Conservation (phyloP, 2,329 filamentous ascomycete genomes). For the Neoarthrinium moseri region DNA sequence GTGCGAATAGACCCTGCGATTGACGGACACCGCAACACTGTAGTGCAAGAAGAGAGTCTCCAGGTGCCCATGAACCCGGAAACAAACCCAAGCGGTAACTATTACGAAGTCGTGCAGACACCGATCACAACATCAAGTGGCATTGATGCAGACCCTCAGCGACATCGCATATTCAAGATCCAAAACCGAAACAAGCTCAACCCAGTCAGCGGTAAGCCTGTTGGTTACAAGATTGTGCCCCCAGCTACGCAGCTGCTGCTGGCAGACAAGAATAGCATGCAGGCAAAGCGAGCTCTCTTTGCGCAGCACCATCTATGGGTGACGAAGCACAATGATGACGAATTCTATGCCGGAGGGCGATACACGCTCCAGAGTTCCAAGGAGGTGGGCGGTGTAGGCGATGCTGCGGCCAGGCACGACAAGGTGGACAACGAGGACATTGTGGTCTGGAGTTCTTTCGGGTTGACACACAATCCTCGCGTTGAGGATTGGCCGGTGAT, state of each 20-base stretch:
- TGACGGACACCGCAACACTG: slow-evolving; percentile 51
- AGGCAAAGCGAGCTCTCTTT: slow-evolving; percentile 25
- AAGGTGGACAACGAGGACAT: slow-evolving; percentile 45
- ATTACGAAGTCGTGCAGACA: slow-evolving; percentile 47
- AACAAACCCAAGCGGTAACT: slow-evolving; percentile 21
- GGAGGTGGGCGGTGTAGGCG: slow-evolving; percentile 17
- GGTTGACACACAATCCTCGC: slow-evolving; percentile 46
- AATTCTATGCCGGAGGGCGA: slow-evolving; percentile 27
- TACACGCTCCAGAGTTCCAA: slow-evolving; percentile 33
- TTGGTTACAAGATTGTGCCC: slow-evolving; percentile 35
- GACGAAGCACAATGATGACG: slow-evolving; percentile 24
- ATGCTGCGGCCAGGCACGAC: slow-evolving; percentile 38
- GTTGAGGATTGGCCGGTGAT: slow-evolving; percentile 52
- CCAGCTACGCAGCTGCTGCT: slow-evolving; percentile 33
- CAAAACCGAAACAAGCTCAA: slow-evolving; percentile 32
- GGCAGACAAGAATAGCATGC: slow-evolving; percentile 21
- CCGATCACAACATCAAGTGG: slow-evolving; percentile 37
- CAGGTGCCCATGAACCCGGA: slow-evolving; percentile 7
- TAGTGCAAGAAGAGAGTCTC: slow-evolving; percentile 35
- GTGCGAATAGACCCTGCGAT: slow-evolving; percentile 65
- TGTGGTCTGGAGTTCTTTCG: slow-evolving; percentile 51
- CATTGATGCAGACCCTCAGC: slow-evolving; percentile 40
- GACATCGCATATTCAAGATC: slow-evolving; percentile 37
- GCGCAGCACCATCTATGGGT: slow-evolving; percentile 27
- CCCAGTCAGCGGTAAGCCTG: slow-evolving; percentile 30